phyloP scores from a whole-genome alignment of 2,329 filamentous ascomycete species.

The Penicillium oxalicum region DNA sequence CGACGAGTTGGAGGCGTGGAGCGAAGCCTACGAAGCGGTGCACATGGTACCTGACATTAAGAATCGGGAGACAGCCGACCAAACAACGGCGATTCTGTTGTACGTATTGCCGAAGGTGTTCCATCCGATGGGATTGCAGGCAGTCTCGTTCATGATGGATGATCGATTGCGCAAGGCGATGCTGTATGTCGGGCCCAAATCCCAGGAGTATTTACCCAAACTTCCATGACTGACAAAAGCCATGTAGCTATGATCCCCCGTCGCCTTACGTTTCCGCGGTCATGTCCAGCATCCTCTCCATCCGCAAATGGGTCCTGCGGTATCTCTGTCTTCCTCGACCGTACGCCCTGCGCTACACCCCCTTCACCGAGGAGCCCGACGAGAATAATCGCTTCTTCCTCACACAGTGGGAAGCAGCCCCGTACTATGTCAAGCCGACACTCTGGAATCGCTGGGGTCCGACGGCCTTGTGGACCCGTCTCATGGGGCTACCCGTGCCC shows the following conservation, averaged over 20 bases:
- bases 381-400: slow-evolving; percentile 49
- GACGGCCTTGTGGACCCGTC: slow-evolving; percentile 45
- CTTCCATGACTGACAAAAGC: no score
- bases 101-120: slow-evolving; percentile 47
- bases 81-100: slow-evolving; percentile 57
- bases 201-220: no score
- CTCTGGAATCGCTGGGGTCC: slow-evolving; percentile 60
- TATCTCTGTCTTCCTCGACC: slow-evolving; percentile 56
- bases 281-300: slow-evolving; percentile 45
- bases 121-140: slow-evolving; percentile 45
- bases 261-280: slow-evolving; percentile 28
- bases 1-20: slow-evolving; percentile 48
- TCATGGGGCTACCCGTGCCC: slow-evolving; percentile 44
- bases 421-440: slow-evolving; percentile 59
- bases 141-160: slow-evolving; percentile 57
- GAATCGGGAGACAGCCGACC: slow-evolving; percentile 50
- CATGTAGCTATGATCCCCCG: slow-evolving; percentile 36
- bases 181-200: slow-evolving; percentile 44
- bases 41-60: slow-evolving; percentile 51
- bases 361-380: slow-evolving; percentile 46
- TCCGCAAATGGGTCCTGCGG: slow-evolving; percentile 53
- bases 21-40: slow-evolving; percentile 52
- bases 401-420: slow-evolving; percentile 54
- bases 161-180: slow-evolving; percentile 60
- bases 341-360: slow-evolving; percentile 33